Conservation (phyloP, 2,329 filamentous ascomycete species). For the Aspergillus aculeatinus region DNA sequence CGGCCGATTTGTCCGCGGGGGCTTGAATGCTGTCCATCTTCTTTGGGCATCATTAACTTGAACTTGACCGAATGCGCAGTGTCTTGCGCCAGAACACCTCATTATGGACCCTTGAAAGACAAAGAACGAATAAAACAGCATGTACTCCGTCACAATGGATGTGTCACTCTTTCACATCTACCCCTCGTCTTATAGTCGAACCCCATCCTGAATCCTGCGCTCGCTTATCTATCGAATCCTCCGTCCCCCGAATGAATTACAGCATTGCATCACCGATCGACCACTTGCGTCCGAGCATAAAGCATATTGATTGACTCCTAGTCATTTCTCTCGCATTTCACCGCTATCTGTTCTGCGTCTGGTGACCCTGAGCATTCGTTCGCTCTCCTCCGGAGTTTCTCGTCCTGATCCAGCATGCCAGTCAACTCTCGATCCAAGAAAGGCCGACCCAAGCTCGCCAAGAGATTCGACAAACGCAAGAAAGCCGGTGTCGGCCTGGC, state of each 20-base stretch:
- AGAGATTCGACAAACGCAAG: constrained; percentile 8
- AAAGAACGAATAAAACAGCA: not conserved
- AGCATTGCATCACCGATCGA: not conserved
- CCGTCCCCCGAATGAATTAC: not conserved
- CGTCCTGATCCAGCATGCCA: not conserved
- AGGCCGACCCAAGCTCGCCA: not conserved
- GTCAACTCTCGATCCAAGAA: constrained; percentile 2
- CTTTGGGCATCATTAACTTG: not conserved
- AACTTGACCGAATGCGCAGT: not conserved
- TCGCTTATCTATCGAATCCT: not conserved
- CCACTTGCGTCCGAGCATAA: not conserved
- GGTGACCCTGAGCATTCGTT: not conserved
- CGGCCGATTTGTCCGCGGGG: not conserved
- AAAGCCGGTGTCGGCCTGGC: constrained; percentile 12
- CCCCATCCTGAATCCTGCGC: not conserved
- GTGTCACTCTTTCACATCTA: not conserved
- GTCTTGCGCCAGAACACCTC: not conserved
- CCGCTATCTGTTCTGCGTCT: not conserved
- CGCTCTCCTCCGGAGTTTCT: not conserved
- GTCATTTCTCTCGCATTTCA: not conserved
- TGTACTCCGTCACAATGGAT: not conserved
- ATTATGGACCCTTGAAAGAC: not conserved
- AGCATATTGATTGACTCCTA: not conserved
- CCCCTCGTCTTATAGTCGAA: not conserved
- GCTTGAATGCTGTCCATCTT: not conserved